These are phyloP conservation scores for Colletotrichum sp. DNA, from an alignment of 2,329 filamentous ascomycete genomes.

Conservation along the genomic window DNA sequence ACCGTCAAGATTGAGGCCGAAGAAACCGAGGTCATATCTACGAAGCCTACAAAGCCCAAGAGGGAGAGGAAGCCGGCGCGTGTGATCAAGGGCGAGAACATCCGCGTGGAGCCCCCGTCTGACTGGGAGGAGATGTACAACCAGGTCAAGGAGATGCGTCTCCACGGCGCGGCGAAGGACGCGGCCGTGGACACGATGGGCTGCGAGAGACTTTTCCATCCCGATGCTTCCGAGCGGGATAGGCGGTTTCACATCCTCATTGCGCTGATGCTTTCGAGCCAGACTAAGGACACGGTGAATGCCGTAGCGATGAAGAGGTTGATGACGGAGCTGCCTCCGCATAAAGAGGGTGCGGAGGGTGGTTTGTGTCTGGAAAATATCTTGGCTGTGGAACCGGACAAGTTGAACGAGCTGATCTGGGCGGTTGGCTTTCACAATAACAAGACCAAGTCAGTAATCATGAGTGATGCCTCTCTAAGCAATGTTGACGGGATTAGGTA, in stretches of 20 bases:
- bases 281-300: slow-evolving; percentile 93
- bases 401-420: slow-evolving; percentile 76
- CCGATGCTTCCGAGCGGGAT: slow-evolving; percentile 52
- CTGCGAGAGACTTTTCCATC: slow-evolving; percentile 76
- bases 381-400: slow-evolving; percentile 69
- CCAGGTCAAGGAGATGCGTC: slow-evolving; percentile 78
- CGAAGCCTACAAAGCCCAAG: slow-evolving; percentile 27
- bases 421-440: slow-evolving; percentile 95
- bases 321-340: slow-evolving; percentile 72
- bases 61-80: slow-evolving; percentile 52
- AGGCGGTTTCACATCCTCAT: slow-evolving; percentile 86
- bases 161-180: slow-evolving; percentile 60
- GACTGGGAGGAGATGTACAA: slow-evolving; percentile 87
- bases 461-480: background rate
- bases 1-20: slow-evolving; percentile 44
- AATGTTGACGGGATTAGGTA: slow-evolving; percentile 38
- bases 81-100: slow-evolving; percentile 39
- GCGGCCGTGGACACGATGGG: slow-evolving; percentile 98
- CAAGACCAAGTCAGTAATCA: slow-evolving; percentile 70
- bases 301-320: slow-evolving; percentile 81
- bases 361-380: slow-evolving; percentile 79
- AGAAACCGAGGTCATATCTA: slow-evolving; percentile 23
- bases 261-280: slow-evolving; percentile 87
- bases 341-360: slow-evolving; percentile 43
- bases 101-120: slow-evolving; percentile 63